Evolutionary conservation across 225 moss, liverwort and hornwort species (phyloP), one percentile per base, ranked within the genome.

Genomic region (Straminergon stramineum): DNA sequence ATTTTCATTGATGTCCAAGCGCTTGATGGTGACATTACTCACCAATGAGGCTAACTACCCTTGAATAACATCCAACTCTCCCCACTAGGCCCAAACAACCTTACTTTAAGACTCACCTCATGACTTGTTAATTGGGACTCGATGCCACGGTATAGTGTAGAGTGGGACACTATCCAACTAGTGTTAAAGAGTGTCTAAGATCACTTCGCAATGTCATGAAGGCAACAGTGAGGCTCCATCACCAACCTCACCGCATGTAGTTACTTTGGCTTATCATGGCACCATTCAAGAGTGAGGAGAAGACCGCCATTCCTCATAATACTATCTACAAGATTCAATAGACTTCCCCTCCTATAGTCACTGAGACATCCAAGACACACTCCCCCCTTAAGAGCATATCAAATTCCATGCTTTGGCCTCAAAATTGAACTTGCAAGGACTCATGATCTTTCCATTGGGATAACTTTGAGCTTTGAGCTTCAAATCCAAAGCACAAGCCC

Each of bases 291-390:
- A 66, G 35, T 18, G 10, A 2, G 32, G 65, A 32, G 66, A 66
- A 48, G 48, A 48, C 66, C 35, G 35, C 18, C 10, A 18, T 3
- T 66, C 5, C 2, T 34, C 5, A 34, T 66, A 18, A 3, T 66
- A 66, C 5, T 66, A 7, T 65, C 5, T 17, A 10, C 0, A 3
- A 5, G 8, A 20, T 35, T 67, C 0, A 3, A 0, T 5, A 37
- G 4, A 11, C 0, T 6, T 5, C 2, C 17, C 34, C 0, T 68
- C 4, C 0, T n/a, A 12, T n/a, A 0, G 4, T 69, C 13, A 69
- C 4, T 0, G 2, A 69, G n/a, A 69, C 11, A 69, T 22, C 13
- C 12, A 22, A n/a, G 4, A 69, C 4, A 22, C 22, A 22, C 2
- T 69, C n/a, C 4, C 0, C 22, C n/a, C 11, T 37, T 20, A 2